A percentile compares a stretch with the other conserved stretches of the same genome.
phyloP scores from a whole-genome alignment of 495 filamentous ascomycete species.

The Tuber magnatum region DNA sequence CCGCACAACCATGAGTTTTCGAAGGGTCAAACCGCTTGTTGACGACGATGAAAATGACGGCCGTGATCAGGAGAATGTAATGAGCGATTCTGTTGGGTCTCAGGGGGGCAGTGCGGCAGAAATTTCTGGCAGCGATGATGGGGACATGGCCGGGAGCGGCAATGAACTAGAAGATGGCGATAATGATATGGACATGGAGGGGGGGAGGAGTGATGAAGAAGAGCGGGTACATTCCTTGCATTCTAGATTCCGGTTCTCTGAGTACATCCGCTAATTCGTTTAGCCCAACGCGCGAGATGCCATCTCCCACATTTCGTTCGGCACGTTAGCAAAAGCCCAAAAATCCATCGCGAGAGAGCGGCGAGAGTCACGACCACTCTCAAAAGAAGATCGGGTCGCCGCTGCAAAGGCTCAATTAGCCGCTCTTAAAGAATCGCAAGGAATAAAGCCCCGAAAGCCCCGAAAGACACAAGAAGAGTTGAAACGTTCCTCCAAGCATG shows the following conservation, averaged over 20 bases:
- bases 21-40: slow-evolving; percentile 25
- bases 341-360: slow-evolving; percentile 50
- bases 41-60: slow-evolving; percentile 11
- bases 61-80: neutral
- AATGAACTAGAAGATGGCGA: slow-evolving; percentile 7
- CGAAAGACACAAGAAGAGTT: slow-evolving; percentile 40
- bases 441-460: slow-evolving; percentile 42
- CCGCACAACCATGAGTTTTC: slow-evolving; percentile 21
- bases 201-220: slow-evolving; percentile 44
- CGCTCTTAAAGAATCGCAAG: slow-evolving; percentile 31
- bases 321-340: slow-evolving; percentile 78
- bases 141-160: neutral
- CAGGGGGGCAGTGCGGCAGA: slow-evolving; percentile 11
- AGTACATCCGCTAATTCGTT: neutral
- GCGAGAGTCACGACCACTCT: slow-evolving; percentile 39
- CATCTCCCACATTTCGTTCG: slow-evolving; percentile 65
- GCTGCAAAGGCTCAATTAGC: slow-evolving; percentile 43
- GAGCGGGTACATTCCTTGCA: slow-evolving; percentile 13
- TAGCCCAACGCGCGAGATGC: slow-evolving; percentile 35
- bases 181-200: slow-evolving; percentile 37
- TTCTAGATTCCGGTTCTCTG: neutral
- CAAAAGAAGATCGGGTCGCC: slow-evolving; percentile 31
- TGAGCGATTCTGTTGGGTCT: slow-evolving; percentile 4
- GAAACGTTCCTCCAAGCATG: slow-evolving; percentile 71
- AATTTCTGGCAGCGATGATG: slow-evolving; percentile 26